A percentile compares a stretch with the other conserved stretches of the same genome.
Evolutionary conservation across 495 filamentous ascomycete genomes (phyloP).

Genomic region (Aspergillus steynii): DNA sequence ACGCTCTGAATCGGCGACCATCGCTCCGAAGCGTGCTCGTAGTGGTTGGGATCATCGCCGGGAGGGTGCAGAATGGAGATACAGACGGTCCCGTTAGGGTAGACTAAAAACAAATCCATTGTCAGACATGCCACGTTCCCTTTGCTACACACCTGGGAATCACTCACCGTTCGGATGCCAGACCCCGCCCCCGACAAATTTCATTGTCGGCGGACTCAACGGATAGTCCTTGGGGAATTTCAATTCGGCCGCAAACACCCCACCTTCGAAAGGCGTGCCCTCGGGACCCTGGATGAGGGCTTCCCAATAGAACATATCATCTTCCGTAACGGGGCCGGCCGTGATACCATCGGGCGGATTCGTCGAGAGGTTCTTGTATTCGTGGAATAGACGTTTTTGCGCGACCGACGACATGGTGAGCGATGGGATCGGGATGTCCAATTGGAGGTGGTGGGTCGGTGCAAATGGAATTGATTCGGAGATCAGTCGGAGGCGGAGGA

Average conservation of each 20-base stretch:
- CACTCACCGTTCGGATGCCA: slow-evolving; percentile 87
- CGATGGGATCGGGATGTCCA: not conserved
- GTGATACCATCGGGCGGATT: slow-evolving; percentile 92
- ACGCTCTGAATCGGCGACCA: slow-evolving; percentile 97
- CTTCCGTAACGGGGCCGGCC: slow-evolving; percentile 89
- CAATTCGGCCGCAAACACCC: slow-evolving; percentile 89
- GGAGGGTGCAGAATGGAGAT: slow-evolving; percentile 98
- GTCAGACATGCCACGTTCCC: not conserved
- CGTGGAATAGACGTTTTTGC: slow-evolving; percentile 92
- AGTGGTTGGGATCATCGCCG: slow-evolving; percentile 98
- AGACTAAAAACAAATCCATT: slow-evolving; percentile 59
- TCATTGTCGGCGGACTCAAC: slow-evolving; percentile 89
- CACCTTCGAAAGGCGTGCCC: slow-evolving; percentile 93
- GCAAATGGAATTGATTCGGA: not conserved
- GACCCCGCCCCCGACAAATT: slow-evolving; percentile 79
- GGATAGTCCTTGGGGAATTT: slow-evolving; percentile 97
- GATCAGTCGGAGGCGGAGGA: slow-evolving; percentile 8
- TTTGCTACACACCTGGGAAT: not conserved
- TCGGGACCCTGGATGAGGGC: slow-evolving; percentile 93
- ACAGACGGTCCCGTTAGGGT: slow-evolving; percentile 87
- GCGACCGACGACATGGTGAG: slow-evolving; percentile 53
- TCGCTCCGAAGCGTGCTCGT: slow-evolving; percentile 92
- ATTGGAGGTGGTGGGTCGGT: slow-evolving; percentile 2
- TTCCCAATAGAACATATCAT: slow-evolving; percentile 97
- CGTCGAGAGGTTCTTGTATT: slow-evolving; percentile 85